Percentiles rank a stretch among this genome's conserved stretches.
phyloP scores from a whole-genome alignment of 345 rosid species.

The Bruguiera parviflora region DNA sequence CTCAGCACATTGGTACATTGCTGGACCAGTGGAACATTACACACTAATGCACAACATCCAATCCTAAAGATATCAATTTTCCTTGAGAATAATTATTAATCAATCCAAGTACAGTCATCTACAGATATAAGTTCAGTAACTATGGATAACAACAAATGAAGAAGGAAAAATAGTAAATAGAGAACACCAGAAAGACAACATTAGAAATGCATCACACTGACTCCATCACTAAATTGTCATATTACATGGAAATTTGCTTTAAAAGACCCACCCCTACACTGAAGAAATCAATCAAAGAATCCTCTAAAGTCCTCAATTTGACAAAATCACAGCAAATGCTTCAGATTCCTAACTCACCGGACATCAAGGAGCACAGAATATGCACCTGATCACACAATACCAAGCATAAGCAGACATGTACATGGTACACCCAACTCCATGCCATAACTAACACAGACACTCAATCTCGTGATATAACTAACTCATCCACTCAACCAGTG shows the following conservation, averaged over 20 bases:
- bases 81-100: too few relatives aligned
- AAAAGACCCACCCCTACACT: background rate
- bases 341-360: background rate
- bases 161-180: too few relatives aligned
- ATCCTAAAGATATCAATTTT: too few relatives aligned
- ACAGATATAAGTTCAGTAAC: too few relatives aligned
- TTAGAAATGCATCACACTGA: too few relatives aligned
- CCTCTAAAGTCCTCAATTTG: background rate
- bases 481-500: background rate
- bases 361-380: background rate
- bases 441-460: background rate
- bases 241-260: background rate
- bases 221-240: background rate
- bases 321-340: background rate
- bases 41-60: too few relatives aligned
- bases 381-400: background rate
- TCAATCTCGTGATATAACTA: background rate
- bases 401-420: background rate
- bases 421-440: slow-evolving; percentile 3
- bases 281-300: background rate
- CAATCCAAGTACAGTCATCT: too few relatives aligned
- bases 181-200: too few relatives aligned
- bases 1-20: too few relatives aligned
- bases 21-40: too few relatives aligned
- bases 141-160: too few relatives aligned